Conservation (phyloP, 345 rosid genomes). For the Turnera subulata region DNA sequence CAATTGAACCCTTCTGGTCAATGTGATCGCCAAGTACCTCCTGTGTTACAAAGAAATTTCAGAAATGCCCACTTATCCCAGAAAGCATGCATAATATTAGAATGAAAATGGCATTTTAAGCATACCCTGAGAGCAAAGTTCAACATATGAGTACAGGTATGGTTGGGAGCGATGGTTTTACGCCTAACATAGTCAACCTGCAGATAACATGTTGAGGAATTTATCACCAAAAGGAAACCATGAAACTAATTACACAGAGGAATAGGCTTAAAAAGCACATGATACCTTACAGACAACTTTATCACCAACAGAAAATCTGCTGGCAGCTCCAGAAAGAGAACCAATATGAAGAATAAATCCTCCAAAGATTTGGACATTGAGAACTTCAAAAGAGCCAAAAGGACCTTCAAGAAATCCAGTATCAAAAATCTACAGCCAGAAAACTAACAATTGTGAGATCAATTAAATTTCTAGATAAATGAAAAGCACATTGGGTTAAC, state of each 20-base stretch:
- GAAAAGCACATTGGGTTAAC: not conserved
- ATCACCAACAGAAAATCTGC: constrained; percentile 58
- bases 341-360: constrained; percentile 95
- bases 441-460: constrained; percentile 9
- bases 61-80: constrained; percentile 1
- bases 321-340: constrained; percentile 38
- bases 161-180: constrained; percentile 87
- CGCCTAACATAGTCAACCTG: constrained; percentile 96
- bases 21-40: constrained; percentile 93
- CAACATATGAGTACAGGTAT: constrained; percentile 96
- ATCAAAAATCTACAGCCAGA: constrained; percentile 68
- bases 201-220: not conserved
- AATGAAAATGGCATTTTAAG: not conserved
- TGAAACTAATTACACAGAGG: not conserved
- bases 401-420: constrained; percentile 71
- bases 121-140: constrained; percentile 90
- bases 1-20: constrained; percentile 97
- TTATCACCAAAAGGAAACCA: not conserved
- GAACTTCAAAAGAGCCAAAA: constrained; percentile 68
- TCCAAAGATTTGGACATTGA: constrained; percentile 82
- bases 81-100: not conserved
- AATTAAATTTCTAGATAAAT: not conserved
- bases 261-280: constrained; percentile 5
- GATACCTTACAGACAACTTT: constrained; percentile 78
- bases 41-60: constrained; percentile 32